Evolutionary conservation across 2,329 filamentous ascomycete genomes (phyloP), one percentile per base, ranked within the genome.

Genomic region (Hypocreales sp.): DNA sequence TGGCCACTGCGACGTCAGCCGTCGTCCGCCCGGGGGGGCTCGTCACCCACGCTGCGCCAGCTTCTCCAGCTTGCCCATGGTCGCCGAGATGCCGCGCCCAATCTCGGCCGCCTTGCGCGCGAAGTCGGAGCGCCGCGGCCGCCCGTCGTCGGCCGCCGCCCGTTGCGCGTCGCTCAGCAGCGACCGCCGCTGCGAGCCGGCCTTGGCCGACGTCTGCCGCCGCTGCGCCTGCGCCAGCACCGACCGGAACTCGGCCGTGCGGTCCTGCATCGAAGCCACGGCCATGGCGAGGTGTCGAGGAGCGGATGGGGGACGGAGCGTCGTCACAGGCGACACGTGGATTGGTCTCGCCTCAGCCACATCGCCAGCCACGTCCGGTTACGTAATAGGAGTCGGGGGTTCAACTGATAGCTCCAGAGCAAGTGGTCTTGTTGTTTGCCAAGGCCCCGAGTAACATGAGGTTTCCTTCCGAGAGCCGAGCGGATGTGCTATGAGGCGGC

Each of bases 31-130:
- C 6, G 14, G 12, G 8, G 5, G 8, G 11, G 25, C 6, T 10
- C 15, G 14, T 17, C 20, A 16, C 70, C 45, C 54, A 79, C 74
- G 60, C 52, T 93, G 81, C 34, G 86, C 87, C 38, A 98, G 60
- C 52, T 92, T 82, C 57, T 95, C 83, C 44, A 98, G 60, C 56
- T 95, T 98, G 30, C 75, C 84, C 74, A 93, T 94, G 7, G 90
- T 95, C 31, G 70, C 78, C 9, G 79, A 79, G 38, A 98, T 95
- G 18, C 84, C 84, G 41, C 83, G 70, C 29, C 87, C 90, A 45
- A 98, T 93, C 40, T 90, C 80, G 22, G 83, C 83, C 7, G 90
- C 90, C 48, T 78, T 78, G 42, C 84, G 72, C 43, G 90, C 90
- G 56, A 98, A 98, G 45, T 95, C 90, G 34, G 83, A 92, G 40